Evolutionary conservation across 2,329 filamentous ascomycete species (phyloP), one percentile per base, ranked within the genome.

Genomic region (Periconia sp.): DNA sequence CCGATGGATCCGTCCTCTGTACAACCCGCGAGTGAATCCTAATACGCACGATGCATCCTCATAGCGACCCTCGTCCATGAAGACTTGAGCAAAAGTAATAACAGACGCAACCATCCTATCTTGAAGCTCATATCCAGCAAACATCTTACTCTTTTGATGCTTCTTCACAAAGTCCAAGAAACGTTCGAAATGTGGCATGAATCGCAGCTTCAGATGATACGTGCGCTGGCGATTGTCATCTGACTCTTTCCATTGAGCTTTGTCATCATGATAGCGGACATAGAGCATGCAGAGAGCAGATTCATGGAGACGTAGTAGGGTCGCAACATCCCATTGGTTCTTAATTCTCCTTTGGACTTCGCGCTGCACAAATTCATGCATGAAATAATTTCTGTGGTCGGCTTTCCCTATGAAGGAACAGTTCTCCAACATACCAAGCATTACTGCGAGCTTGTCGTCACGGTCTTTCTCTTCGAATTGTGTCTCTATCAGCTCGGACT

Each of bases 21-120:
- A 32, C 6, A 40, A 19, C 19, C 24, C 24, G 13, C 21, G 16
- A 5, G 19, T 32, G 36, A 31, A 32, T 4, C 18, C 21, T 1
- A 40, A 15, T 5, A 40, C 28, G 18, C 26, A 40, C n/a, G 3
- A 26, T 17, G 36, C 36, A 18, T 40, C 36, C 1, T 40, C 13
- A 17, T 40, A 40, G n/a, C 36, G 36, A 3, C 36, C 26, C 13
- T 40, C 36, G 9, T 40, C 28, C 12, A 40, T n/a, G 15, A 32
- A 40, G 8, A 40, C 36, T 15, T 40, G 36, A 22, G 28, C 12
- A 13, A 40, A 40, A 3, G 36, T 40, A n/a, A 40, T 40, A 13
- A 40, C 28, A 17, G 36, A 32, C n/a, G 12, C 8, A 4, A 32
- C 36, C 28, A 32, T 32, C 5, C 24, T 13, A 9, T 31, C 18